Evolutionary conservation across 2,329 filamentous ascomycete species (phyloP).

Genomic region (Trichophyton rubrum): DNA sequence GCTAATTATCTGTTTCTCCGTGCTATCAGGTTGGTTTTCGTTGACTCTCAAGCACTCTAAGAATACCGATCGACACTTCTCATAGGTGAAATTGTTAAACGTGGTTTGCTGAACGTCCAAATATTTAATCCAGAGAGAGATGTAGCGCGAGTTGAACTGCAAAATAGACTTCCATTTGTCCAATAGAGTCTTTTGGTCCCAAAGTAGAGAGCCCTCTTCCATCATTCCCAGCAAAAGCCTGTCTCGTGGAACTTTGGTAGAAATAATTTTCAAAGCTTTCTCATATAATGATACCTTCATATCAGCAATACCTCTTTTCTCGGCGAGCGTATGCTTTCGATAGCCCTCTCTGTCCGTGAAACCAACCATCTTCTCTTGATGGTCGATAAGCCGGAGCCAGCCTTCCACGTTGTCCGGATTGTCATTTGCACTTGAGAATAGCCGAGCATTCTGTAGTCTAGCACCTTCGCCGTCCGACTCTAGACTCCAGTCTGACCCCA

Average conservation of each 20-base stretch:
- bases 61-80: slow-evolving; percentile 50
- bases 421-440: slow-evolving; percentile 53
- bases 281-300: slow-evolving; percentile 71
- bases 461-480: slow-evolving; percentile 35
- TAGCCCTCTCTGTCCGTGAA: slow-evolving; percentile 21
- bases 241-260: slow-evolving; percentile 39
- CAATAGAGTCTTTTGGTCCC: slow-evolving; percentile 51
- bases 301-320: slow-evolving; percentile 58
- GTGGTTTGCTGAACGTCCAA: slow-evolving; percentile 59
- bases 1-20: slow-evolving; percentile 30
- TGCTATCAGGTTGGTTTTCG: slow-evolving; percentile 10
- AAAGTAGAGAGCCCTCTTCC: slow-evolving; percentile 59
- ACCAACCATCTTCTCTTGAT: slow-evolving; percentile 59
- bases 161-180: slow-evolving; percentile 55
- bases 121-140: slow-evolving; percentile 60
- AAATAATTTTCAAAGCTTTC: slow-evolving; percentile 54
- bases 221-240: slow-evolving; percentile 56
- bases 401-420: slow-evolving; percentile 53
- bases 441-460: slow-evolving; percentile 35
- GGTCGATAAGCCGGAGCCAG: slow-evolving; percentile 67
- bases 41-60: slow-evolving; percentile 43
- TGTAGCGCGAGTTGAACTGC: slow-evolving; percentile 42
- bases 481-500: slow-evolving; percentile 38
- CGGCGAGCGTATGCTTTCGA: slow-evolving; percentile 42
- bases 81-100: slow-evolving; percentile 54